Base-by-base conservation (phyloP, 148 eudicot species). In the Dysphania ambrosioides region DNA sequence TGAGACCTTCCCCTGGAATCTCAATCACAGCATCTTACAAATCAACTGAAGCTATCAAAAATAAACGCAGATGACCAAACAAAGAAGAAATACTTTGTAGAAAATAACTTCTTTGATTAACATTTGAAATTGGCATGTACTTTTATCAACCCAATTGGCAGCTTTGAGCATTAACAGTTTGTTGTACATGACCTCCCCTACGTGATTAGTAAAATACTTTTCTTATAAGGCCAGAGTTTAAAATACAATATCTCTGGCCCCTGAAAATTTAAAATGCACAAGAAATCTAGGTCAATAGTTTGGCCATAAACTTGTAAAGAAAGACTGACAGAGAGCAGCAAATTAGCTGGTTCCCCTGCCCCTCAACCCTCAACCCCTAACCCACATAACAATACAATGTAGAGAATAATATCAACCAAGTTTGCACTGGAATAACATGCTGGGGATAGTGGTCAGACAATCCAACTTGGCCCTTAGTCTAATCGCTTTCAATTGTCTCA, bases 331-430 rank as follows among this genome's bases (percentile, higher is more conserved):
- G 16, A 38, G 10, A 42, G 55, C 32, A 67, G 32, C 71, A 38
- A 66, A 8, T 38, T 67, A 12, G 55, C 32, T 42, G 71, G 71
- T 67, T 55, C 71, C 70, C 49, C 5, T 41, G n/a, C 55, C 55
- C 51, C 32, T 55, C 21, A 24, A 11, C 71, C 31, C 31, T 32
- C 55, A 23, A 57, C 61, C 8, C n/a, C n/a, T n/a, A n/a, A n/a
- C n/a, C n/a, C n/a, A n/a, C n/a, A n/a, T n/a, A n/a, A n/a, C n/a
- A n/a, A n/a, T n/a, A n/a, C n/a, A n/a, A n/a, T 11, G 23, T 36
- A 10, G 51, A 10, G 30, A 23, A 40, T 40, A 38, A 38, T 66
- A 42, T 42, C n/a, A 67, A 23, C 32, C 19, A 41, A 23, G 15
- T 24, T 41, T 24, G 26, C 34, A 24, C 31, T 65, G n/a, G n/a